Percentiles rank a stretch among this genome's conserved stretches.
Conservation (phyloP, 768 basidiomycete species). For the Hysterangium stoloniferum region DNA sequence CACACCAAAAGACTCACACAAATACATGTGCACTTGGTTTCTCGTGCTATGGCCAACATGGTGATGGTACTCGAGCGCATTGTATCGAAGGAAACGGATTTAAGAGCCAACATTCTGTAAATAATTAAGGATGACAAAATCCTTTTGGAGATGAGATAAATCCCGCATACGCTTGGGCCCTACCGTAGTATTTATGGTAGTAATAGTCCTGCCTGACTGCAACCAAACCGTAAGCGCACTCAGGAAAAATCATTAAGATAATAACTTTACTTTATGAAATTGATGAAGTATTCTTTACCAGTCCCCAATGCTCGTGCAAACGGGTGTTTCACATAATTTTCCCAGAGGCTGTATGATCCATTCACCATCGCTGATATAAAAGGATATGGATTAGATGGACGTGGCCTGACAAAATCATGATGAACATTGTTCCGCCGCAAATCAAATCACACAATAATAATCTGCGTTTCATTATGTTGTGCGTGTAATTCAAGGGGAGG, state of each 20-base stretch:
- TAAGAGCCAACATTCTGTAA: slow-evolving; percentile 66
- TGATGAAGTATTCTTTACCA: slow-evolving; percentile 62
- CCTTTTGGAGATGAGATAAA: not conserved
- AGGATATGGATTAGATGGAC: slow-evolving; percentile 54
- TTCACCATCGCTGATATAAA: slow-evolving; percentile 59
- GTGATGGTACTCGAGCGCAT: slow-evolving; percentile 59
- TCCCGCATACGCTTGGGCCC: slow-evolving; percentile 55
- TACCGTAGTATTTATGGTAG: slow-evolving; percentile 76
- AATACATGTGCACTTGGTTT: slow-evolving; percentile 66
- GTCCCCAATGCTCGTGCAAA: slow-evolving; percentile 72
- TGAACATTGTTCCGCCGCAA: not conserved
- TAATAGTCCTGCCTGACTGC: slow-evolving; percentile 65
- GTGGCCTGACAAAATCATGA: slow-evolving; percentile 37
- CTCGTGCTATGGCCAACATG: slow-evolving; percentile 55
- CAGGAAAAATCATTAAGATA: not conserved
- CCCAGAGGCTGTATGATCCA: slow-evolving; percentile 50
- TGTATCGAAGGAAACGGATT: slow-evolving; percentile 53
- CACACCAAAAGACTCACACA: slow-evolving; percentile 67
- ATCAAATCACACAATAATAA: slow-evolving; percentile 47
- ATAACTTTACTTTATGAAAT: slow-evolving; percentile 67
- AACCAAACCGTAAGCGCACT: not conserved
- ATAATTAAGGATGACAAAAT: not conserved
- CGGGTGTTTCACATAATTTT: slow-evolving; percentile 71
- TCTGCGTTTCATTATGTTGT: slow-evolving; percentile 39
- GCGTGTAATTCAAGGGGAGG: slow-evolving; percentile 85